These are phyloP conservation scores for Tulasnella sp. DNA, from an alignment of 768 basidiomycete species.

Conservation along the genomic window DNA sequence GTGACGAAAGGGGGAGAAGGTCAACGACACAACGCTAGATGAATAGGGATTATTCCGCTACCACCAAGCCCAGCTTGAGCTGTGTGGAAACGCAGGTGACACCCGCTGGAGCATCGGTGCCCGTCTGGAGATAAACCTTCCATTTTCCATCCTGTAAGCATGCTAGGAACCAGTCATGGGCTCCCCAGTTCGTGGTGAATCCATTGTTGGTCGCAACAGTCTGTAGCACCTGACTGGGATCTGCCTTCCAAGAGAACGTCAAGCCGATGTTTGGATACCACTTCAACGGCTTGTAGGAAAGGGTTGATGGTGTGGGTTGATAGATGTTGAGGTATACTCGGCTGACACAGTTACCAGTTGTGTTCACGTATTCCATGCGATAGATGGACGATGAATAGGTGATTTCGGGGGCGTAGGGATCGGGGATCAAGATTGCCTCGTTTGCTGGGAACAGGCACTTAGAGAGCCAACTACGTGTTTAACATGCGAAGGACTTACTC, in stretches of 20 bases:
- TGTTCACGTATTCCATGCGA: conserved; percentile 7
- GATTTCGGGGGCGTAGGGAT: background rate
- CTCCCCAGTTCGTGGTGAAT: background rate
- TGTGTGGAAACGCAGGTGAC: background rate
- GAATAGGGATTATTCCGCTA: background rate
- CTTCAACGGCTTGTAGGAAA: conserved; percentile 1
- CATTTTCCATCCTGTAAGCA: background rate
- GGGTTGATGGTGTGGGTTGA: background rate
- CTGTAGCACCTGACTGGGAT: background rate
- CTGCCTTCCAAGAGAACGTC: background rate
- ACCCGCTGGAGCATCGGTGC: background rate
- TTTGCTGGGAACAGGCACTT: background rate
- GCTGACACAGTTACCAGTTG: background rate
- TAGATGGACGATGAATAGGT: background rate
- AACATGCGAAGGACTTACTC: background rate
- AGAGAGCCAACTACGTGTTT: background rate
- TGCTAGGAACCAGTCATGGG: background rate
- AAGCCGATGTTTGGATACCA: background rate
- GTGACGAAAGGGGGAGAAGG: background rate
- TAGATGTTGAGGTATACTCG: conserved; percentile 16
- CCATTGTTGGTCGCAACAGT: background rate
- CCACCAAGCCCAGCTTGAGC: background rate
- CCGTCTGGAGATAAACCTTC: conserved; percentile 15
- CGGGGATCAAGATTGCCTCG: background rate
- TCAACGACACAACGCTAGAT: background rate